Conservation (phyloP, 768 basidiomycete genomes). For the Naematelia encephala region DNA sequence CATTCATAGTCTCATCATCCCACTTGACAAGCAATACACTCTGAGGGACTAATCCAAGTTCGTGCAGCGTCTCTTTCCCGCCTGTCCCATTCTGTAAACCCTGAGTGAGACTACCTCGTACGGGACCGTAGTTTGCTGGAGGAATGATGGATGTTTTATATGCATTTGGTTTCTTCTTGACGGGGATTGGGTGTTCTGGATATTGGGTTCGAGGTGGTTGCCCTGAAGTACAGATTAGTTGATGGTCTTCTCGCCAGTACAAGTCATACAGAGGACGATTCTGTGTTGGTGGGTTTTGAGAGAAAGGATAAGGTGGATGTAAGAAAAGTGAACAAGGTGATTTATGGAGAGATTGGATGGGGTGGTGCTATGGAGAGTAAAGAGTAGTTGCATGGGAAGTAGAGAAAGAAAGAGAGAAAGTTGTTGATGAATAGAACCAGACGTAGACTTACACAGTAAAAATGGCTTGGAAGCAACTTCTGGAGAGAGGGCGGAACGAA, state of each 20-base stretch:
- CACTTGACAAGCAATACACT: slow-evolving; percentile 45
- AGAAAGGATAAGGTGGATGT: too few species aligned
- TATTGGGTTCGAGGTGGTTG: slow-evolving; percentile 46
- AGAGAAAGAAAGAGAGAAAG: slow-evolving; percentile 2
- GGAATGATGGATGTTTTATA: slow-evolving; percentile 27
- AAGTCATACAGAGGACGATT: background rate
- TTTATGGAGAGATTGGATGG: background rate
- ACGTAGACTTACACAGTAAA: slow-evolving; percentile 38
- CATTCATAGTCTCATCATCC: slow-evolving; percentile 47
- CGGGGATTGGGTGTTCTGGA: slow-evolving; percentile 39
- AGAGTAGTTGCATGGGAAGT: background rate
- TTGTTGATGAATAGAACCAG: background rate
- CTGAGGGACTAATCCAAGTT: slow-evolving; percentile 48
- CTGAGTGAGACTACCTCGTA: slow-evolving; percentile 22
- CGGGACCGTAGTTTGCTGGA: slow-evolving; percentile 38
- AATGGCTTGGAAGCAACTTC: slow-evolving; percentile 34
- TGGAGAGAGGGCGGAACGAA: slow-evolving; percentile 33
- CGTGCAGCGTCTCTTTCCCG: slow-evolving; percentile 36
- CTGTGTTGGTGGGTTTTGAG: too few species aligned
- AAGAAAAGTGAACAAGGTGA: too few species aligned
- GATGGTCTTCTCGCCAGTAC: background rate
- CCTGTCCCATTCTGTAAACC: slow-evolving; percentile 38
- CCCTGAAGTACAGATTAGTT: slow-evolving; percentile 31
- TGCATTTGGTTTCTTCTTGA: slow-evolving; percentile 15
- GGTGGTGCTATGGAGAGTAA: background rate